Evolutionary conservation across 2,329 filamentous ascomycete species (phyloP), one percentile per base, ranked within the genome.

Genomic region (Curvularia verruculosa): DNA sequence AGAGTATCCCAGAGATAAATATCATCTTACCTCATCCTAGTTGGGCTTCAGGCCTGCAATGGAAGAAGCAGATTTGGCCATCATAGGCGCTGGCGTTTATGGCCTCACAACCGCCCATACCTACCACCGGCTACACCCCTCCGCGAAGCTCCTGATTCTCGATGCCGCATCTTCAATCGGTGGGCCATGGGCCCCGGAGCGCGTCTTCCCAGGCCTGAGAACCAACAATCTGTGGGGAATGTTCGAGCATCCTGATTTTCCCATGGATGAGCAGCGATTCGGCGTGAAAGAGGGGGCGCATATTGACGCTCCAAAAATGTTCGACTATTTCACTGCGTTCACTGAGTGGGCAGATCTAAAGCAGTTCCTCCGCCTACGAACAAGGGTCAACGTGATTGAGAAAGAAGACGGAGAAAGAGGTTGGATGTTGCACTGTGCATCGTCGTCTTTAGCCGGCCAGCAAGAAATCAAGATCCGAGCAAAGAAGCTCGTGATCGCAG

Each of bases 401-500:
- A 78, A 81, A 10, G 67, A 67, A 12, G 64, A 81, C 5, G 66
- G 67, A 13, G 64, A 64, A 23, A 56, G 54, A 3, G 61, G 61
- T 1, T 68, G 70, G 68, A 58, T 41, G 18, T 40, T 74, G 41
- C 59, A 65, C 15, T 69, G 64, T 54, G 50, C 28, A 8, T 47
- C 28, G 4, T 23, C 53, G 3, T 51, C 39, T 4, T 31, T 34
- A 8, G n/a, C 40, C 3, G n/a, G 36, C 0, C 49, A 39, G 13
- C 76, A 77, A 12, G 76, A 67, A 19, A 56, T 75, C 21, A 68
- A 28, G 8, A 63, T 74, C 63, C 29, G 69, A 65, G 58, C 75
- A 1, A 73, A 71, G 13, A 87, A 85, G 65, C 75, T 90, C 45
- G 81, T 90, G 29, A 70, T 89, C 5, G 85, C 87, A 1, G 86